phyloP scores from a whole-genome alignment of 2,329 filamentous ascomycete genomes.

The Calonectria pauciramosa region DNA sequence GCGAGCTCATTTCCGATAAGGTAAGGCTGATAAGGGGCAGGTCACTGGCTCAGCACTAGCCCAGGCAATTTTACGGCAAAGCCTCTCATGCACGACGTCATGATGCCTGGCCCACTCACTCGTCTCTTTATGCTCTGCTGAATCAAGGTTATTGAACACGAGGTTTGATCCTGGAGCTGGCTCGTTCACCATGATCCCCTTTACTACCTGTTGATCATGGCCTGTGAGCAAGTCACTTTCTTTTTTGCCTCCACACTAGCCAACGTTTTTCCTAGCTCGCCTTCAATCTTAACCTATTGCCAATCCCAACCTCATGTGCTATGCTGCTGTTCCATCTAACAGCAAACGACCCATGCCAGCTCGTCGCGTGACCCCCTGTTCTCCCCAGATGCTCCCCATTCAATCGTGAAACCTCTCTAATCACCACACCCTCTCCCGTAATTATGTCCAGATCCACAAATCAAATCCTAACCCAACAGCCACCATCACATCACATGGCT shows the following conservation, averaged over 20 bases:
- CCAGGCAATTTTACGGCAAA: neutral
- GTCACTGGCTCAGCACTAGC: constrained; percentile 1
- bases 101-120: neutral
- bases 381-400: neutral
- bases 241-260: neutral
- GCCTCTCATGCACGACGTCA: constrained; percentile 9
- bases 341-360: neutral
- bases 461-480: neutral
- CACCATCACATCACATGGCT: constrained; percentile 6
- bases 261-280: neutral
- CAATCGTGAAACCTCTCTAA: neutral
- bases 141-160: constrained; percentile 2
- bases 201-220: constrained; percentile 2
- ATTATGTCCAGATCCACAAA: neutral
- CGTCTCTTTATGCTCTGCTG: neutral
- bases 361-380: constrained; percentile 11
- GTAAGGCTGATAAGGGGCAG: constrained; percentile 17
- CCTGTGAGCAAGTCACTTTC: neutral
- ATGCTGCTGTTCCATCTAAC: too few species aligned
- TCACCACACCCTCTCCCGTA: constrained; percentile 1
- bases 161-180: neutral
- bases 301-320: neutral
- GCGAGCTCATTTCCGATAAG: constrained; percentile 13
- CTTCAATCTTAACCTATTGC: neutral
- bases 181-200: neutral